A percentile compares a stretch with the other conserved stretches of the same genome.
Evolutionary conservation across 306 rosid species (phyloP).

Genomic region (Prunus padus): DNA sequence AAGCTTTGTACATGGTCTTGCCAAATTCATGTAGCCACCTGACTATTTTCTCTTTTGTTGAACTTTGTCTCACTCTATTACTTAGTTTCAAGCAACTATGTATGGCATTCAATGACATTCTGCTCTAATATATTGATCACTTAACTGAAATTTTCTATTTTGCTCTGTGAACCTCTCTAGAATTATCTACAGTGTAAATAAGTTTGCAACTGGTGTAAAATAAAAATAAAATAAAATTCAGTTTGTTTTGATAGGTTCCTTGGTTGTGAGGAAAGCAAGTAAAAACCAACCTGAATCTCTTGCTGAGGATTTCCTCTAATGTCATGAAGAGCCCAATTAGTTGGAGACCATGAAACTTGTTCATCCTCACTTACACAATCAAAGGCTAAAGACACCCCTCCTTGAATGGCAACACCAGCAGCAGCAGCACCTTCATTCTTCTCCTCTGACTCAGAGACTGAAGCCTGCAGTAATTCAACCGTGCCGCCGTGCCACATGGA

Average conservation of each 20-base stretch:
- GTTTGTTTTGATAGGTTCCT: not conserved
- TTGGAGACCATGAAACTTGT: constrained; percentile 52
- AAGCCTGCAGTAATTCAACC: constrained; percentile 67
- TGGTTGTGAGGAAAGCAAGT: not conserved
- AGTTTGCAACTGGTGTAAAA: not conserved
- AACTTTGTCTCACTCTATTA: not conserved
- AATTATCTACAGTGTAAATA: not conserved
- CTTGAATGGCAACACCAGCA: constrained; percentile 42
- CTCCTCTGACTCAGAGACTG: constrained; percentile 60
- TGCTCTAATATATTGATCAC: not conserved
- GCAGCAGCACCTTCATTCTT: constrained; percentile 21
- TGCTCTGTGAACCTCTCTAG: no score
- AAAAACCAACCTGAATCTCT: constrained; percentile 54
- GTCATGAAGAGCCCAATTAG: constrained; percentile 57
- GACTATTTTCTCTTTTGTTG: no score
- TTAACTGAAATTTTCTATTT: no score
- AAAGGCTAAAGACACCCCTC: constrained; percentile 69
- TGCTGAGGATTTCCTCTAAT: constrained; percentile 53
- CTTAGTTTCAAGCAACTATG: not conserved
- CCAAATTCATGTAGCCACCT: no score
- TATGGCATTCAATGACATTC: not conserved
- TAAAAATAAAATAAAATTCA: not conserved
- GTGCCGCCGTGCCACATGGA: constrained; percentile 91
- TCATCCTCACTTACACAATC: constrained; percentile 21
- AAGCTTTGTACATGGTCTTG: no score